phyloP scores from a whole-genome alignment of 352 stramenopile species.

The Thraustotheca clavata region DNA sequence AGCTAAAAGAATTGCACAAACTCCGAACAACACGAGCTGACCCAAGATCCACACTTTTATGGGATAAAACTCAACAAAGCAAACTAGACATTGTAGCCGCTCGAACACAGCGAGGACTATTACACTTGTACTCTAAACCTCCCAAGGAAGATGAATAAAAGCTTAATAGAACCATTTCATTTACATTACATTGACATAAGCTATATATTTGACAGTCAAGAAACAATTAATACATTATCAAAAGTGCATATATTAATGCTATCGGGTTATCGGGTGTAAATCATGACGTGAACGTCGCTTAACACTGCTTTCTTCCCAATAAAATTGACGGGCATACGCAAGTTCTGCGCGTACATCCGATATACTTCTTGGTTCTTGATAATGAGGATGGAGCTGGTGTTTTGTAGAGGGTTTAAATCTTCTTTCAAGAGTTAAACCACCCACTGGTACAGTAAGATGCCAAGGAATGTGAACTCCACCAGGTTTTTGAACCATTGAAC shows the following conservation, averaged over 20 bases:
- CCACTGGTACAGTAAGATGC: conserved; percentile 52
- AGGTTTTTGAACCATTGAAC: conserved; percentile 18
- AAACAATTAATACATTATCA: not conserved
- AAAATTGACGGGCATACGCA: not conserved
- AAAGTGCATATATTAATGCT: not conserved
- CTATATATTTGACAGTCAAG: not conserved
- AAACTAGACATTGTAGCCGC: conserved; percentile 41
- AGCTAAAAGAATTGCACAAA: conserved; percentile 66
- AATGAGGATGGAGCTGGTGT: conserved; percentile 11
- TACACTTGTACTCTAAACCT: conserved; percentile 46
- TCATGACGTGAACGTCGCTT: conserved; percentile 9
- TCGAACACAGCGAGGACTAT: conserved; percentile 44
- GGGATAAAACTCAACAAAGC: conserved; percentile 64
- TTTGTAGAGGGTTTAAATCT: conserved; percentile 9
- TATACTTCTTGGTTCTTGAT: conserved; percentile 1
- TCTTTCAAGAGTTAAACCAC: not conserved
- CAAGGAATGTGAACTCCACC: conserved; percentile 46
- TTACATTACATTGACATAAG: no score
- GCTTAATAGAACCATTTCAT: no score
- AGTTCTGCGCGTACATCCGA: conserved; percentile 10
- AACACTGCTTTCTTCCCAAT: conserved; percentile 8
- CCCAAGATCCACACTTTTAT: conserved; percentile 61
- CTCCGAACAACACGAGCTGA: conserved; percentile 65
- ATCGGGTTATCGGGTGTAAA: not conserved
- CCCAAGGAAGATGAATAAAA: not conserved